Base-by-base conservation (phyloP, 768 basidiomycete species). In the Leccinum arenicola region DNA sequence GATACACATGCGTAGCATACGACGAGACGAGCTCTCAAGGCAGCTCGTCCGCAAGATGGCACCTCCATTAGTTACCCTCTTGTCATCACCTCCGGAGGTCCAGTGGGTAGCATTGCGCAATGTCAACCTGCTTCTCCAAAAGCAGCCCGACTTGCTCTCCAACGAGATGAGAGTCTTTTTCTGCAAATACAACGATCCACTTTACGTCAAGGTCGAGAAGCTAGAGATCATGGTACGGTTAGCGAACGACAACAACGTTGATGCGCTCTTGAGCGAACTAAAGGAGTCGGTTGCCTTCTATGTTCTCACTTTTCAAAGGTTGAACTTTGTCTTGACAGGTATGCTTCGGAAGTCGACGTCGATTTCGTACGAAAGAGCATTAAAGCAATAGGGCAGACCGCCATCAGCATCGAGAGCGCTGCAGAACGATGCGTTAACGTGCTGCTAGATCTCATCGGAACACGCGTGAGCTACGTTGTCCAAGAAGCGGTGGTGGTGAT, bases 91-190 rank as follows among this genome's bases (percentile, higher is more conserved):
- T 3, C 95, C 96, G 1, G 97, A 99, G 69, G 92, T 98, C 0
- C 97, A 99, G 74, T 99, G 96, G 95, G 96, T 98, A 52, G 94
- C 95, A 0, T 78, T 99, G 54, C 86, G 97, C 29, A 98, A 98
- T 70, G 94, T 98, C 78, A 98, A 98, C 68, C 84, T 99, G 29
- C 81, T 99, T 27, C 84, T 99, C 2, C 96, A 99, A 74, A 96
- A 96, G 69, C 87, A 93, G 4, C 76, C 93, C 2, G 94, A 95
- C 62, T 81, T 97, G 59, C 83, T 99, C 9, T 84, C 89, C 7
- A 97, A 91, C 74, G 96, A 99, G 74, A 95, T 99, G 93, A 84
- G 95, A 49, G 97, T 99, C 19, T 99, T 99, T 74, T 99, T 98
- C 80, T 98, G 96, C 86, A 99, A 99, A 74, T 98, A 99, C 77